A percentile compares a stretch with the other conserved stretches of the same genome.
Evolutionary conservation across 495 filamentous ascomycete genomes (phyloP).

Genomic region (Cladorrhinum samala): DNA sequence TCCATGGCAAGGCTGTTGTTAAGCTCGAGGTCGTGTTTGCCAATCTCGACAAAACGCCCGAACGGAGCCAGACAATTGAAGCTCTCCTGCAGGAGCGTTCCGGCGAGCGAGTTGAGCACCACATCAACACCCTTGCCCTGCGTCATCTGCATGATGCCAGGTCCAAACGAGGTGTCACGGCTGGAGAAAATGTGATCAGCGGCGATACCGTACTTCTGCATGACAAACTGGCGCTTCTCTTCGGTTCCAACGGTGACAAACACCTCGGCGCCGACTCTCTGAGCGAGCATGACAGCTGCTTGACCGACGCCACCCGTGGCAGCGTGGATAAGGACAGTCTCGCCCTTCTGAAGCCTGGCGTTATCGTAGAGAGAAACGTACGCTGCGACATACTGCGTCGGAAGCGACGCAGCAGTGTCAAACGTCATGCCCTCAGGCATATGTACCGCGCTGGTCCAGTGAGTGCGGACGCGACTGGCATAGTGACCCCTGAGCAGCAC

Average conservation of each 20-base stretch:
- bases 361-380: slow-evolving; percentile 41
- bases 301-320: slow-evolving; percentile 54
- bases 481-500: slow-evolving; percentile 29
- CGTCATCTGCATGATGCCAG: slow-evolving; percentile 42
- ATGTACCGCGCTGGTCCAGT: slow-evolving; percentile 20
- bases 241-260: slow-evolving; percentile 49
- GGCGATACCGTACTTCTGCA: slow-evolving; percentile 45
- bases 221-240: slow-evolving; percentile 39
- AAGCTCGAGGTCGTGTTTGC: slow-evolving; percentile 36
- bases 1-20: slow-evolving; percentile 36
- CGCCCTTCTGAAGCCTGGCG: slow-evolving; percentile 38
- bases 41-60: slow-evolving; percentile 54
- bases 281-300: slow-evolving; percentile 49
- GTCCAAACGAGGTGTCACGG: slow-evolving; percentile 33
- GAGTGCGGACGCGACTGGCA: slow-evolving; percentile 9
- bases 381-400: slow-evolving; percentile 48
- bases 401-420: slow-evolving; percentile 45
- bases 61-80: slow-evolving; percentile 51
- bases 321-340: slow-evolving; percentile 54
- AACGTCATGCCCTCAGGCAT: slow-evolving; percentile 46
- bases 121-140: slow-evolving; percentile 49
- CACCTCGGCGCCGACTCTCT: slow-evolving; percentile 46
- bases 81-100: slow-evolving; percentile 45
- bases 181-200: slow-evolving; percentile 48
- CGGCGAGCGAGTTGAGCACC: slow-evolving; percentile 54